phyloP scores from a whole-genome alignment of 2,329 filamentous ascomycete species.

The Penicillium italicum region DNA sequence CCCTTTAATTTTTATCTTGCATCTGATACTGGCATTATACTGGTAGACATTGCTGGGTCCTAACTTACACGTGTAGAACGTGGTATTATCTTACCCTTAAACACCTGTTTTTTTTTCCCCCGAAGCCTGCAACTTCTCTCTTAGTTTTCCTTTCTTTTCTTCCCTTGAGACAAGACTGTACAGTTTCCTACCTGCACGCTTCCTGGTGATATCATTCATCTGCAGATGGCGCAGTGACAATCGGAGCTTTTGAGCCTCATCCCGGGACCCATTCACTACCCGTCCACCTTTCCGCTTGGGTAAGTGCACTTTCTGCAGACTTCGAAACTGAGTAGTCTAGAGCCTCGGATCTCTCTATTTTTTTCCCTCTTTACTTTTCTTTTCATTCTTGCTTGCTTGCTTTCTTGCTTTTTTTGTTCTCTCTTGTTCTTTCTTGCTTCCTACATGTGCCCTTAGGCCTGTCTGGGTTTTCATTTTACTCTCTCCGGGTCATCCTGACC shows the following conservation, averaged over 20 bases:
- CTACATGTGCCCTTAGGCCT: neutral
- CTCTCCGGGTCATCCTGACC: neutral
- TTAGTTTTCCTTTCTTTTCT: neutral
- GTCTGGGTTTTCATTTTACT: neutral
- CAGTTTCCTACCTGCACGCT: neutral
- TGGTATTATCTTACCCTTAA: neutral
- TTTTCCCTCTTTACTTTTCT: neutral
- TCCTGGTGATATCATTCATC: constrained; percentile 15
- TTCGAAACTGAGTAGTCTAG: neutral
- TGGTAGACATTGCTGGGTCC: neutral
- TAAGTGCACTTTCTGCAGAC: constrained; percentile 10
- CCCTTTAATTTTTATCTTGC: neutral
- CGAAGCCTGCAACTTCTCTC: neutral
- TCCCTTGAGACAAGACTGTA: constrained; percentile 1
- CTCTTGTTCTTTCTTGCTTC: neutral
- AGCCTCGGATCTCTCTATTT: neutral
- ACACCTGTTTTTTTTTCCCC: neutral
- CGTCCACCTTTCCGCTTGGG: constrained; percentile 10
- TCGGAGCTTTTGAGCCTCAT: constrained; percentile 24
- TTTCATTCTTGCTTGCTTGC: neutral
- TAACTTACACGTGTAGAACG: constrained; percentile 2
- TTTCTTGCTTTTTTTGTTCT: neutral
- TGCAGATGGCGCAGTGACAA: constrained; percentile 11
- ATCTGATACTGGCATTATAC: neutral
- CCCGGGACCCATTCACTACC: constrained; percentile 9